Conservation (phyloP, 1,139 yeast genomes). For the Yamadazyma atlantica region DNA sequence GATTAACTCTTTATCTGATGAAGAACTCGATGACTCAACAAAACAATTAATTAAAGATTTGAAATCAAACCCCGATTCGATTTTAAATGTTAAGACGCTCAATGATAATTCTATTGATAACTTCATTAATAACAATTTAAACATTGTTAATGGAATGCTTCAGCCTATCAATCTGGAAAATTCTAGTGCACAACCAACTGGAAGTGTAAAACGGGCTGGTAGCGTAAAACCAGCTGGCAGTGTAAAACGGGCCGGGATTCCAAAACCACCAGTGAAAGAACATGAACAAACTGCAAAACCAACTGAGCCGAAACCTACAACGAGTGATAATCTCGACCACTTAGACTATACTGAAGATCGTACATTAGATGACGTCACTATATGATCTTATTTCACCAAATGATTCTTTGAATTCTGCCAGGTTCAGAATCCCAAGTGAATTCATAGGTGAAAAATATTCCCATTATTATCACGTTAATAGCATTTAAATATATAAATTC, state of each 20-base stretch:
- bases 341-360: too few species aligned
- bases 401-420: conserved; percentile 66
- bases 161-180: conserved; percentile 3
- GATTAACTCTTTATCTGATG: conserved; percentile 26
- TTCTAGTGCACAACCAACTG: conserved; percentile 1
- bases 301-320: too few species aligned
- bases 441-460: conserved; percentile 58
- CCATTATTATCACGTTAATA: conserved; percentile 53
- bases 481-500: conserved; percentile 64
- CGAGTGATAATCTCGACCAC: too few species aligned
- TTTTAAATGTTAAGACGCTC: conserved; percentile 16
- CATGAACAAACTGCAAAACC: too few species aligned
- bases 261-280: too few species aligned
- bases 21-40: conserved; percentile 15
- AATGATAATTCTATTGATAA: conserved; percentile 26
- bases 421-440: conserved; percentile 70
- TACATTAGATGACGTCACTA: conserved; percentile 53
- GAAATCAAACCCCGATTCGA: conserved; percentile 20
- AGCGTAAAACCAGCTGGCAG: too few species aligned
- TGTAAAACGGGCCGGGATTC: too few species aligned
- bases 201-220: too few species aligned
- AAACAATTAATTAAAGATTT: conserved; percentile 25
- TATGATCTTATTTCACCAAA: too few species aligned
- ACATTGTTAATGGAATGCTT: conserved; percentile 10
- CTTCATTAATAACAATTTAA: conserved; percentile 28